Evolutionary conservation across 179 eudicot species (phyloP), one percentile per base, ranked within the genome.

Genomic region (Carnegiea gigantea): DNA sequence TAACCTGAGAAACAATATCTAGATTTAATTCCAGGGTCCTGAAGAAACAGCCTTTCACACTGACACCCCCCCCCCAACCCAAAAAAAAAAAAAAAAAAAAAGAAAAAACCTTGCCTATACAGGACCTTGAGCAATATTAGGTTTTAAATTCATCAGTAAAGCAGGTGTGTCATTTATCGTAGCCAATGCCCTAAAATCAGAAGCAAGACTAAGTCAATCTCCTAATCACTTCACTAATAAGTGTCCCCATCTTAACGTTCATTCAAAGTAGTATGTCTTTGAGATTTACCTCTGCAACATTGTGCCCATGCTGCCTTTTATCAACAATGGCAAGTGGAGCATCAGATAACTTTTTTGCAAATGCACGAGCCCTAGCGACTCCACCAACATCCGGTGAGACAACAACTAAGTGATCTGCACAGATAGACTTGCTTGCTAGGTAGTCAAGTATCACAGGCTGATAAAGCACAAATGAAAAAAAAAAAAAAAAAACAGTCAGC

Each of bases 351-450:
- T 94, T 94, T 82, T 94, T 94, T 9, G 98, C 98, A 88, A 94
- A 94, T 84, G 98, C 97, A 87, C 98, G 93, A 79, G 98, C 98
- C 86, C 98, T 89, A 62, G 98, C 94, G 75, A 94, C 98, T 77
- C 98, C 98, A 79, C 98, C 98, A 86, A 94, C 98, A 86, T 94
- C 98, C 49, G 98, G 98, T 60, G 98, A 94, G 80, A 94, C 98
- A 44, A 94, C 98, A 21, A 94, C 97, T 84, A 94, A 88, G 86
- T 94, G 97, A 85, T 86, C 86, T 33, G 91, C 89, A 81, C 88
- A 84, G 60, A 92, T 93, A 72, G 89, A 85, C 92, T 94, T 94
- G 94, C 98, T 94, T 53, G 98, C 98, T 73, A 94, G 90, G 83
- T 94, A 94, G 88, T 94, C 98, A 73, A 94, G 95, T 86, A 94